These are phyloP conservation scores for Neonectria hederae DNA, from an alignment of 2,329 filamentous ascomycete genomes.

Conservation along the genomic window DNA sequence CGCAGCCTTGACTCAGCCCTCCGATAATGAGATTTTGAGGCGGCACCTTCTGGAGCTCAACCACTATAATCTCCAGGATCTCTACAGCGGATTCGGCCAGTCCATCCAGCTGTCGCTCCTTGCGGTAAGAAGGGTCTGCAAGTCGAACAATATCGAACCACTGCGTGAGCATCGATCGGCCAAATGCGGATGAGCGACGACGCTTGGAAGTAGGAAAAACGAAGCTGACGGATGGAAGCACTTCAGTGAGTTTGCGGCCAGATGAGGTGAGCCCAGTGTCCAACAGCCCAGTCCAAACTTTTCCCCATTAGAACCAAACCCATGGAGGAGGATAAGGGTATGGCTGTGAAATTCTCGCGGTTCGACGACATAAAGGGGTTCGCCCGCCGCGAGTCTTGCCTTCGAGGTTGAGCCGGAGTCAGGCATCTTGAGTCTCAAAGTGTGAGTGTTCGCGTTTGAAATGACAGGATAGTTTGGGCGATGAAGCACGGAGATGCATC, in stretches of 20 bases:
- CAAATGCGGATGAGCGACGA: conserved; percentile 54
- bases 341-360: conserved; percentile 38
- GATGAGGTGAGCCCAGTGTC: conserved; percentile 40
- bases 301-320: conserved; percentile 45
- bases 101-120: conserved; percentile 55
- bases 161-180: conserved; percentile 55
- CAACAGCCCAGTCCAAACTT: conserved; percentile 48
- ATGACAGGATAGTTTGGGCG: too few species aligned
- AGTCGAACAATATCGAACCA: conserved; percentile 62
- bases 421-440: not conserved
- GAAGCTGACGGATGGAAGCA: conserved; percentile 54
- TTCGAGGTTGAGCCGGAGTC: not conserved
- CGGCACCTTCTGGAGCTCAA: conserved; percentile 45
- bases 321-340: conserved; percentile 45
- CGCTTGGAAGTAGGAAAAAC: conserved; percentile 61
- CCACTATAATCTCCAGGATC: conserved; percentile 46
- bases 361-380: conserved; percentile 34
- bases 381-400: not conserved
- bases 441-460: too few species aligned
- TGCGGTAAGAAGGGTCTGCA: conserved; percentile 50
- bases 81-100: conserved; percentile 53
- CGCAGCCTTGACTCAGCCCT: conserved; percentile 64
- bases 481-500: too few species aligned
- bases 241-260: conserved; percentile 44
- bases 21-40: conserved; percentile 57